These are phyloP conservation scores for Salvia hispanica DNA, from an alignment of 257 asterid species.

Conservation along the genomic window DNA sequence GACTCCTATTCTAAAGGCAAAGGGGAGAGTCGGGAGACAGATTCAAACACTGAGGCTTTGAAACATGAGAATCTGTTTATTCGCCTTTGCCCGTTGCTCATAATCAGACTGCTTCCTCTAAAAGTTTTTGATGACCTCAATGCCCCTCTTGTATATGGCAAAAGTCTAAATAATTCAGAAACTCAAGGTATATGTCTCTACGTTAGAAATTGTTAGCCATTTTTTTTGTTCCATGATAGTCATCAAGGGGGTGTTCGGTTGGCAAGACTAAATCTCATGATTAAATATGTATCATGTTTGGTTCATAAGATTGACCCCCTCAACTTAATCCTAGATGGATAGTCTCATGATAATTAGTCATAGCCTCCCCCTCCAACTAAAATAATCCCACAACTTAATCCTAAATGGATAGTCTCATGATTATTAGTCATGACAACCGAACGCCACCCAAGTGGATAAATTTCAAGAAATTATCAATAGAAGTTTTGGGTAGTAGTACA, in stretches of 20 bases:
- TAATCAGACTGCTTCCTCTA: slow-evolving; percentile 83
- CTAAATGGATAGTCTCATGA: no score
- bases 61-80: slow-evolving; percentile 53
- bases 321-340: no score
- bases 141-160: slow-evolving; percentile 68
- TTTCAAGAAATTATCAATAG: neutral
- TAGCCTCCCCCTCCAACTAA: no score
- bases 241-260: no score
- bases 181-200: slow-evolving; percentile 50
- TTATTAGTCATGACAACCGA: no score
- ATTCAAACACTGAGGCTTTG: slow-evolving; percentile 41
- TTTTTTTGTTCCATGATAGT: neutral
- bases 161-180: slow-evolving; percentile 38
- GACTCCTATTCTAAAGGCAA: slow-evolving; percentile 39
- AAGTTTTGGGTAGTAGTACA: neutral
- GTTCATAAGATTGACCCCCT: no score
- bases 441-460: slow-evolving; percentile 9
- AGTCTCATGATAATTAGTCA: no score
- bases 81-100: slow-evolving; percentile 85
- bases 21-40: slow-evolving; percentile 23
- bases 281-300: no score
- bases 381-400: no score
- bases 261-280: no score
- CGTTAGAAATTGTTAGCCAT: slow-evolving; percentile 8
- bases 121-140: slow-evolving; percentile 71